Percentiles rank a stretch among this genome's conserved stretches.
Conservation (phyloP, 345 rosid genomes). For the Hevea brasiliensis region DNA sequence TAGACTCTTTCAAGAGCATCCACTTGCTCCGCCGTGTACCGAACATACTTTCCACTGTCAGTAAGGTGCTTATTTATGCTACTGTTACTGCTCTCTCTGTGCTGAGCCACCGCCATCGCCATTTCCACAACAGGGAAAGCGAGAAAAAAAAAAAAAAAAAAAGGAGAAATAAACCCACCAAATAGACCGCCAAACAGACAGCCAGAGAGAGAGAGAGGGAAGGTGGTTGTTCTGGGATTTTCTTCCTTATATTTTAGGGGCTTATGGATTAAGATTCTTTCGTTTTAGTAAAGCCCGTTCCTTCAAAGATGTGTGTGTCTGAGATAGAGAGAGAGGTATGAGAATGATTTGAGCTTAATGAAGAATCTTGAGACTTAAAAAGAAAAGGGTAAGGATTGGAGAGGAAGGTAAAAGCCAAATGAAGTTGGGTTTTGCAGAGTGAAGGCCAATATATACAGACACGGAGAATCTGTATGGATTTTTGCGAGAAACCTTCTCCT, state of each 20-base stretch:
- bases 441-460: background rate
- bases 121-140: constrained; percentile 41
- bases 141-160: constrained; percentile 16
- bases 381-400: background rate
- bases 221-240: constrained; percentile 22
- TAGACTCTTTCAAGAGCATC: constrained; percentile 99
- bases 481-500: background rate
- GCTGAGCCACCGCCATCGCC: constrained; percentile 56
- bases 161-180: constrained; percentile 9
- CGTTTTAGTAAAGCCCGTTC: constrained; percentile 46
- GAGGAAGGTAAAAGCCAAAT: constrained; percentile 26
- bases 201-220: background rate
- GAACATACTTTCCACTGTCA: constrained; percentile 88
- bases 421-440: constrained; percentile 9
- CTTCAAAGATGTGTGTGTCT: background rate
- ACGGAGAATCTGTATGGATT: constrained; percentile 8
- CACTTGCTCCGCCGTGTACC: constrained; percentile 97
- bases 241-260: background rate
- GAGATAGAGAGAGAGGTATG: background rate
- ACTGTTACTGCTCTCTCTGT: constrained; percentile 76
- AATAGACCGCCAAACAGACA: constrained; percentile 14
- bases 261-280: constrained; percentile 27
- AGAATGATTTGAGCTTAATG: constrained; percentile 1
- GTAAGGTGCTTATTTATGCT: constrained; percentile 70
- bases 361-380: constrained; percentile 14